Evolutionary conservation across 2,329 filamentous ascomycete species (phyloP), one percentile per base, ranked within the genome.

Genomic region (Xylariomycetidae sp.): DNA sequence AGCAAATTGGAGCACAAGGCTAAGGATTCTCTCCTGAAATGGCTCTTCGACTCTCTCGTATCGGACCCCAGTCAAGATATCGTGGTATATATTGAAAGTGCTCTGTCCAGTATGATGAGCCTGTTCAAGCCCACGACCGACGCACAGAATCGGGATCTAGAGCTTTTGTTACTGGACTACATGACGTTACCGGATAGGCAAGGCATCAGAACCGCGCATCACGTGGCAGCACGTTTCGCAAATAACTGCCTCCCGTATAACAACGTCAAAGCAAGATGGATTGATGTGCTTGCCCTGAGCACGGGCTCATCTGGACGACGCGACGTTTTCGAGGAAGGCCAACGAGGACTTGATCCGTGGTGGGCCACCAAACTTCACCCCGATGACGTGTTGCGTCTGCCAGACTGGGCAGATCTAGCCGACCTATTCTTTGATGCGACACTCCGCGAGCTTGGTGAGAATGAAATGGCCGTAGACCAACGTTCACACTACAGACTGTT

Each of bases 241-340:
- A 96, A 96, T 53, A 75, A 85, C 31, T 94, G 87, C 50, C 67
- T 98, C 5, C 76, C 82, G 1, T 95, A 87, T 48, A 71, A 71
- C 14, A 87, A 95, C 50, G 70, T 86, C 8, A 68, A 82, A 23
- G 92, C 79, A 17, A 76, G 92, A 30, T 95, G 87, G 85, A 84
- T 95, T 29, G 79, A 95, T 55, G 74, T 96, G 12, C 69, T 95
- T 31, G 90, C 89, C 6, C 66, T 92, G 7, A 78, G 76, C 12
- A 79, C 79, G 10, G 70, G 71, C 3, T 59, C 64, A 3, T 73
- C 77, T 31, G 83, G 89, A 53, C 76, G 84, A 28, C 82, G 80
- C 39, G 90, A 96, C 53, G 79, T 96, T 3, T 62, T 85, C 1
- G 92, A 98, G 54, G 90, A 96, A 61, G 92, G 88, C 2, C 80